Evolutionary conservation across 768 basidiomycete species (phyloP).

Genomic region (Mycena maculata): DNA sequence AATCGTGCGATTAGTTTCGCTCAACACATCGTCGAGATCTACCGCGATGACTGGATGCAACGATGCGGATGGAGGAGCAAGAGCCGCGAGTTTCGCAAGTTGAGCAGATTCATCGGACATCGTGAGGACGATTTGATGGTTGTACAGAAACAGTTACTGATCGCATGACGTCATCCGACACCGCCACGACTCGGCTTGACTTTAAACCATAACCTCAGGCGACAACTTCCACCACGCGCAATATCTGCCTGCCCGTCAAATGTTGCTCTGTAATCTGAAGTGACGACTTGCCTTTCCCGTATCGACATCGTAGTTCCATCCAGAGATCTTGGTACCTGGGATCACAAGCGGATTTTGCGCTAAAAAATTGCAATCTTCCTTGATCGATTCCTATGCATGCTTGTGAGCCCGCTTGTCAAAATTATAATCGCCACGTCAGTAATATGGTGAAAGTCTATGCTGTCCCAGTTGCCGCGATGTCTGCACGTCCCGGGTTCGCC

Average conservation of each 20-base stretch:
- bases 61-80: constrained; percentile 26
- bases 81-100: constrained; percentile 26
- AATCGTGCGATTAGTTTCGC: constrained; percentile 66
- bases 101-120: constrained; percentile 23
- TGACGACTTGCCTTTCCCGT: not conserved
- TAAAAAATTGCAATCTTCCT: constrained; percentile 57
- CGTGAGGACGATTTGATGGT: not conserved
- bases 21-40: constrained; percentile 35
- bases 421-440: constrained; percentile 42
- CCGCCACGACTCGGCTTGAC: too few species aligned
- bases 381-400: constrained; percentile 55
- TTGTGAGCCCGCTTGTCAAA: too few species aligned
- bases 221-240: not conserved
- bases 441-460: constrained; percentile 58
- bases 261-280: too few species aligned
- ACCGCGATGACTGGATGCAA: constrained; percentile 33
- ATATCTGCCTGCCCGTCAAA: too few species aligned
- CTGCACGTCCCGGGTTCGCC: constrained; percentile 36
- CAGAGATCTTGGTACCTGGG: constrained; percentile 48
- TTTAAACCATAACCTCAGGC: too few species aligned
- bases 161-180: not conserved
- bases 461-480: constrained; percentile 41
- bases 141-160: not conserved
- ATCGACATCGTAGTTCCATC: constrained; percentile 54
- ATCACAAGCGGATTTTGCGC: constrained; percentile 55